Base-by-base conservation (phyloP, 2,329 filamentous ascomycete species). In the Xylariaceae sp. region DNA sequence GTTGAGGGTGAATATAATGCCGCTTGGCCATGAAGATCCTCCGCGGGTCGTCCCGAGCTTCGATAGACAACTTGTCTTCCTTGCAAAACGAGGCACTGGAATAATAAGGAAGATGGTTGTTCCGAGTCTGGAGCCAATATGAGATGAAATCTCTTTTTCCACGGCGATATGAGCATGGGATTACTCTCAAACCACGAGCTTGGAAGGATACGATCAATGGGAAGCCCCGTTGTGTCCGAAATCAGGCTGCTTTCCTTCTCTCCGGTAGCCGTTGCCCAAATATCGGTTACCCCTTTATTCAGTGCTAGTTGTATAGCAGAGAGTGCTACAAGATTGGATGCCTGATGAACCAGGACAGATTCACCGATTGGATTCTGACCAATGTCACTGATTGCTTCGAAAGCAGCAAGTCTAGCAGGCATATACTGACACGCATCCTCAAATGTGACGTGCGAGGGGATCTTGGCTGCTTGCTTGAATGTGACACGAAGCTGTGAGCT, bases 231-330 rank as follows among this genome's bases (percentile, higher is more conserved):
- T 7, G 27, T 27, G 3, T 29, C 16, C 4, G 20, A 8, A 12
- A 52, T 45, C 37, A 35, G 34, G 3, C 6, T 8, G 10, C 29
- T 41, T 12, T 49, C 49, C 5, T 40, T 17, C 19, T 37, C 41
- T n/a, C 32, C 23, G 1, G 33, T 22, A 2, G 22, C 43, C 17
- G 44, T 49, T n/a, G 37, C 32, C 46, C 49, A 52, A 3, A 52
- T 6, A 19, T 49, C 25, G n/a, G 2, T 4, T 8, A 45, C 19
- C 10, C 34, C 41, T 20, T n/a, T 36, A 5, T 37, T 3, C 3
- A n/a, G 8, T 8, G 49, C 37, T 4, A 52, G 6, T 21, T 42
- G 22, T 11, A 49, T 17, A 5, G 20, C 23, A 22, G 43, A 40
- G 16, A 21, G 37, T 2, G 33, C 41, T 8, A 43, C 6, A 4